Percentiles rank a stretch among this genome's conserved stretches.
These are phyloP conservation scores for Vigna reflexopilosa DNA, from an alignment of 306 rosid species.

Conservation along the genomic window DNA sequence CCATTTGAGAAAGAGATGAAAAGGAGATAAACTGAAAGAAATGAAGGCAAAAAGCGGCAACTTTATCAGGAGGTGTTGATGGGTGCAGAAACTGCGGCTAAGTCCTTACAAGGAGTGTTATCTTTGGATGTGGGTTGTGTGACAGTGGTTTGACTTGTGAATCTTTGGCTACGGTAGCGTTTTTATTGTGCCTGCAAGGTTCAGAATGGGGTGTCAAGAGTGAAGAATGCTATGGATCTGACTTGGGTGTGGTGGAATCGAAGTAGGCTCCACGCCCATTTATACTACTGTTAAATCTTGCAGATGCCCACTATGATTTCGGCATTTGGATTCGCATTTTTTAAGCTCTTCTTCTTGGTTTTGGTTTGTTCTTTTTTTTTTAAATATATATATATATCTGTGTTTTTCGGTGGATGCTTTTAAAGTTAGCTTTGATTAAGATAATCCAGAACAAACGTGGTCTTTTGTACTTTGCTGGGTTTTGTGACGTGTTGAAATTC, in stretches of 20 bases:
- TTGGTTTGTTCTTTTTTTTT: not conserved
- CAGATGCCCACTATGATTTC: conserved; percentile 50
- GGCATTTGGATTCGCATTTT: conserved; percentile 45
- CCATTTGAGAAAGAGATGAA: conserved; percentile 26
- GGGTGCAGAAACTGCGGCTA: conserved; percentile 46
- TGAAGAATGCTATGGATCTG: conserved; percentile 66
- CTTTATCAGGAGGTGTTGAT: conserved; percentile 47
- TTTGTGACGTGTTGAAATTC: not conserved
- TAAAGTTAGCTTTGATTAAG: conserved; percentile 21
- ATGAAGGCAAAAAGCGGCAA: conserved; percentile 46
- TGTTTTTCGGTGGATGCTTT: conserved; percentile 5
- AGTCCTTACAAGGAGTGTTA: not conserved
- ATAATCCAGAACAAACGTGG: conserved; percentile 36
- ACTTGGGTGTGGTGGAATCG: conserved; percentile 54
- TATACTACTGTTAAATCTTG: conserved; percentile 56
- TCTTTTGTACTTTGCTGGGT: conserved; percentile 39
- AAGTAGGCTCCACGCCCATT: conserved; percentile 70
- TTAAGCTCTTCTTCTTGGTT: not conserved
- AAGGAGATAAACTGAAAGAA: conserved; percentile 38
- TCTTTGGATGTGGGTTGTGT: not conserved
- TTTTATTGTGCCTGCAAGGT: conserved; percentile 46
- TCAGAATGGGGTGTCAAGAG: conserved; percentile 60
- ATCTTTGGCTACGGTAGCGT: conserved; percentile 29
- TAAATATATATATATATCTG: too few relatives aligned
- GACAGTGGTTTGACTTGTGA: conserved; percentile 18